Base-by-base conservation (phyloP, 106 monocot genomes). In the Apostasia shenzhenica region DNA sequence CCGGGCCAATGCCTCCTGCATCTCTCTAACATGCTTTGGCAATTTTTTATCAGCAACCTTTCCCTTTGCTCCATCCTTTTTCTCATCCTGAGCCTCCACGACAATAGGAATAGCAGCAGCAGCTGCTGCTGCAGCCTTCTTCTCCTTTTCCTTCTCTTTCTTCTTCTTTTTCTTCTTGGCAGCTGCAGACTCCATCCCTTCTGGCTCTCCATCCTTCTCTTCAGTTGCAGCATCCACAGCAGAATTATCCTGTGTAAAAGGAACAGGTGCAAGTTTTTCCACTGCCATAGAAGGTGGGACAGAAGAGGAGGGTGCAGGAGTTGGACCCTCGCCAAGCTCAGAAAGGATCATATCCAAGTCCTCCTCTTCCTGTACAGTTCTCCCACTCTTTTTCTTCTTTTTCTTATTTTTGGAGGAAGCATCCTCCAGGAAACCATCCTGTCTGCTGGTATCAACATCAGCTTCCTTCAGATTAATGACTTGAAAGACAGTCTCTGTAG, bases 1-100 rank as follows among this genome's bases (percentile, higher is more conserved):
- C 71, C 76, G 88, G 8, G 94, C 91, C 64, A 94, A 55, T 12
- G 82, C 85, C 76, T 95, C 91, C 79, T 95, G 95, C 91, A 95
- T 91, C 79, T 91, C 88, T 71, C 88, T 81, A 37, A 95, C 86
- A 74, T 88, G 88, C 63, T 95, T 91, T 0, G 91, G 86, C 41
- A 88, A 40, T 76, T 91, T 92, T 69, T 99, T 99, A 50, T 81
- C 80, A 4, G 70, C 48, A 62, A 37, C 73, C 62, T 97, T 92
- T 7, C 75, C 80, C 68, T 85, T 84, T 14, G 49, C 39, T 8
- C 64, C 79, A 45, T 84, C 85, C 51, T 80, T 77, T 73, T 88
- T 83, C 71, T 85, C 80, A 11, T 78, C 79, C 63, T 82, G 73
- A 41, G 3, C 62, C 41, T 52, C 78, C 38, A n/a, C 84, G 0